These are phyloP conservation scores for Sphaceloma murrayae DNA, from an alignment of 2,329 filamentous ascomycete genomes.

Conservation along the genomic window DNA sequence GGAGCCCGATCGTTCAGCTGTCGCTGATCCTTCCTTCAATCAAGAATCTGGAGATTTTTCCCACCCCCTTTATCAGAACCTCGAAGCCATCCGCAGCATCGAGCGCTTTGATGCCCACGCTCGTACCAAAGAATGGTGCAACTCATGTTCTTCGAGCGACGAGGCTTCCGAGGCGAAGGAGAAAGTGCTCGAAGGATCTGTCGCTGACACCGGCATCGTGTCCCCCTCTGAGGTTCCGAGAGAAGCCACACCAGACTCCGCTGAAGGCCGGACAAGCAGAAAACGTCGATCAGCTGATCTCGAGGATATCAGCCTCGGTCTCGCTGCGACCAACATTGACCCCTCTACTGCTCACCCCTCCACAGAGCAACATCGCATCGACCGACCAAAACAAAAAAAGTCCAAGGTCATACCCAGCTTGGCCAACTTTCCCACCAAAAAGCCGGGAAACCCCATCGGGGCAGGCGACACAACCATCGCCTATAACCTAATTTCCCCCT, in stretches of 20 bases:
- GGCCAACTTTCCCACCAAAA: constrained; percentile 25
- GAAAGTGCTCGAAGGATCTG: not conserved
- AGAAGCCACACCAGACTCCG: not conserved
- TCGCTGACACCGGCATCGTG: not conserved
- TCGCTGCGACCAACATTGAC: not conserved
- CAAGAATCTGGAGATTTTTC: no score
- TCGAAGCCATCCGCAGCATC: constrained; percentile 10
- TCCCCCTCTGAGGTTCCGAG: not conserved
- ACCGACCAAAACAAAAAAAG: constrained; percentile 27
- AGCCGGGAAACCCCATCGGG: constrained; percentile 52
- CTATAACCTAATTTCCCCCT: constrained; percentile 55
- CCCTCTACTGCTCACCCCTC: not conserved
- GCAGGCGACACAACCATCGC: constrained; percentile 64
- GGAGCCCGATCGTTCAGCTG: no score
- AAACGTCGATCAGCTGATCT: constrained; percentile 14
- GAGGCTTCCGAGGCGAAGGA: not conserved
- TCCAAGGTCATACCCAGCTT: constrained; percentile 16
- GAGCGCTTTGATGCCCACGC: constrained; percentile 4
- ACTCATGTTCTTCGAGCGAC: constrained; percentile 2
- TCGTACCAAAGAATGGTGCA: constrained; percentile 8
- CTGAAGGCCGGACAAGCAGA: constrained; percentile 6
- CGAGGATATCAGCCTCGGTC: constrained; percentile 3
- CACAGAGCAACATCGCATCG: constrained; percentile 42
- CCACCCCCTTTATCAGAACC: not conserved
- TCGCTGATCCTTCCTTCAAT: no score